Conservation (phyloP, 371 early-diverging fungal genomes). For the Mortierella sp. region DNA sequence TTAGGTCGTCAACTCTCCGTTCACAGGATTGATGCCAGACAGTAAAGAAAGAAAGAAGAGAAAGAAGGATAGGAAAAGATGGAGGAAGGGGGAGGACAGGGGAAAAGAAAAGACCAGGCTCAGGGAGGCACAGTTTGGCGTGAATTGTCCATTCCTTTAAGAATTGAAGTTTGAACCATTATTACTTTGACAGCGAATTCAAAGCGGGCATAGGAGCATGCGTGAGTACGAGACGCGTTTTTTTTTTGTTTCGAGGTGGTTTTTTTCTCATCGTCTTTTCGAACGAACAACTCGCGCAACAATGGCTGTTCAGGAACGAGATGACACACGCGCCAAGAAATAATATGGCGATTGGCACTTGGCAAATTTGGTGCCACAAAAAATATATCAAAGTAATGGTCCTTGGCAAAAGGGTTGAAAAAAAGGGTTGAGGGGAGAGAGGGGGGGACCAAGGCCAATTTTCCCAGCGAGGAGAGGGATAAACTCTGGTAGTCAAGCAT, state of each 20-base stretch:
- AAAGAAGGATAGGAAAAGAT: background rate
- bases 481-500: background rate
- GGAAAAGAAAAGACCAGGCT: background rate
- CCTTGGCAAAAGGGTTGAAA: too few relatives aligned
- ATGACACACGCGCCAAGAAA: background rate
- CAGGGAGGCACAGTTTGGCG: background rate
- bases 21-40: too few relatives aligned
- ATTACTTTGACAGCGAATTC: background rate
- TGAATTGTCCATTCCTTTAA: too few relatives aligned
- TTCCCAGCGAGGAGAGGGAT: background rate
- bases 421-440: background rate
- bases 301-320: background rate
- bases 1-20: too few relatives aligned
- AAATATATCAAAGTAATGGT: too few relatives aligned
- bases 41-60: background rate
- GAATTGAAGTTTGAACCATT: too few relatives aligned
- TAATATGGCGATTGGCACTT: background rate
- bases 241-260: background rate
- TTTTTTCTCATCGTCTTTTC: background rate
- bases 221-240: background rate
- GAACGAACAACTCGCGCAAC: background rate
- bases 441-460: background rate
- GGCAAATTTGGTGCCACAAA: background rate
- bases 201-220: background rate
- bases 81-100: background rate